These are phyloP conservation scores for Mrakia gelida DNA, from an alignment of 768 basidiomycete species.

Conservation along the genomic window DNA sequence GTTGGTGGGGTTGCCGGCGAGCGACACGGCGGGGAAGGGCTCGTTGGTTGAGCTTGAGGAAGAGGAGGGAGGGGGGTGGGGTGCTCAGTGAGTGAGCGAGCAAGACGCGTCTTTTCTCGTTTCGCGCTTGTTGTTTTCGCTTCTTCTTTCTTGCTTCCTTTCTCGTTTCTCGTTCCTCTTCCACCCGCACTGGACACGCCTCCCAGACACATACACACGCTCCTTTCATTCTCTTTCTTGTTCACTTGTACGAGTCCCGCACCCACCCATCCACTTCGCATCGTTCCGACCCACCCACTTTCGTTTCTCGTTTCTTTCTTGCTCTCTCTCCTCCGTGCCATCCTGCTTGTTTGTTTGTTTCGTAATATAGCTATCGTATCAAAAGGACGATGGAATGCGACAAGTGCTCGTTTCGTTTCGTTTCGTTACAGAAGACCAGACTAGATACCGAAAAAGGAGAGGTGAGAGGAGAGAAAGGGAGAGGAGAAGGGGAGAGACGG, in stretches of 20 bases:
- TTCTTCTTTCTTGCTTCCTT: too few species aligned
- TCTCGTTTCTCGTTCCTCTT: neutral
- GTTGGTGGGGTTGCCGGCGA: neutral
- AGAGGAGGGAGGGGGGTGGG: neutral
- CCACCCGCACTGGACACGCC: too few species aligned
- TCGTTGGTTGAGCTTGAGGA: too few species aligned
- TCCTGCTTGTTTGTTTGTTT: too few species aligned
- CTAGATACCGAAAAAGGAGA: neutral
- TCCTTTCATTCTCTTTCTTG: too few species aligned
- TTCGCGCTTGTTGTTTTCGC: too few species aligned
- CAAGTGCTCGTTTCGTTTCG: too few species aligned
- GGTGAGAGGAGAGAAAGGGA: neutral
- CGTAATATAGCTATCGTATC: too few species aligned
- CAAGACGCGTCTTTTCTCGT: neutral
- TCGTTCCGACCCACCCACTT: neutral
- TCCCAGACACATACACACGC: too few species aligned
- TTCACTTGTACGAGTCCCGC: neutral
- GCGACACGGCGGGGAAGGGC: neutral
- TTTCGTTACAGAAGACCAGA: neutral
- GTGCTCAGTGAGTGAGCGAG: neutral
- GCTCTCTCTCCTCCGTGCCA: too few species aligned
- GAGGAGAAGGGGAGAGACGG: neutral
- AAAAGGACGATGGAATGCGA: neutral
- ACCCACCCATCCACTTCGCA: neutral
- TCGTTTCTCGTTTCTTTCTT: neutral